A percentile compares a stretch with the other conserved stretches of the same genome.
These are phyloP conservation scores for Aureobasidium melanogenum DNA, from an alignment of 2,329 filamentous ascomycete species.

Conservation along the genomic window DNA sequence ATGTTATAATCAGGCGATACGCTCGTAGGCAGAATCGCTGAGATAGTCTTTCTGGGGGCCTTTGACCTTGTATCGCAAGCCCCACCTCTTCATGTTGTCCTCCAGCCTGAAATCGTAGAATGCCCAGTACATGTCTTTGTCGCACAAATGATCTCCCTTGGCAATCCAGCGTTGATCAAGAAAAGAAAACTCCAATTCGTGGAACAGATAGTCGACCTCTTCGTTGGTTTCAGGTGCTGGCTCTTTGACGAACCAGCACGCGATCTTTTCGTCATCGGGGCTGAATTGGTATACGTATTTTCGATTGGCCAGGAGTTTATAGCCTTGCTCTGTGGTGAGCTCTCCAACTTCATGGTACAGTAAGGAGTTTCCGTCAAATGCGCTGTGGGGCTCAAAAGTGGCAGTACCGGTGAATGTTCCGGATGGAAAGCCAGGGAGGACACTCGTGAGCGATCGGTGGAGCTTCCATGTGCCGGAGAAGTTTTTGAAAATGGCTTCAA, in stretches of 20 bases:
- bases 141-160: constrained; percentile 59
- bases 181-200: constrained; percentile 55
- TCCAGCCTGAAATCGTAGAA: constrained; percentile 53
- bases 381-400: constrained; percentile 24
- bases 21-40: constrained; percentile 28
- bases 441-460: constrained; percentile 23
- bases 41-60: constrained; percentile 31
- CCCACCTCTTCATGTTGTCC: constrained; percentile 24
- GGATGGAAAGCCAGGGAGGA: constrained; percentile 26
- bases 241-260: constrained; percentile 67
- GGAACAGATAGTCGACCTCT: constrained; percentile 63
- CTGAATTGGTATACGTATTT: constrained; percentile 68
- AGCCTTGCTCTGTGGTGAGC: constrained; percentile 27
- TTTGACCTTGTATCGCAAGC: constrained; percentile 29
- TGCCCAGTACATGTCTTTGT: constrained; percentile 63
- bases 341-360: constrained; percentile 29
- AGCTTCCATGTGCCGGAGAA: constrained; percentile 28
- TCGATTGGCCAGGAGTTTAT: constrained; percentile 50
- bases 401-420: constrained; percentile 28
- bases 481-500: constrained; percentile 23
- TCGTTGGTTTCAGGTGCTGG: constrained; percentile 38
- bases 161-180: constrained; percentile 45
- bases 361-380: constrained; percentile 19
- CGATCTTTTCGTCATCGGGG: constrained; percentile 53
- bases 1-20: background rate